These are phyloP conservation scores for Malus hybrid DNA, from an alignment of 331 rosid genomes.

Conservation along the genomic window DNA sequence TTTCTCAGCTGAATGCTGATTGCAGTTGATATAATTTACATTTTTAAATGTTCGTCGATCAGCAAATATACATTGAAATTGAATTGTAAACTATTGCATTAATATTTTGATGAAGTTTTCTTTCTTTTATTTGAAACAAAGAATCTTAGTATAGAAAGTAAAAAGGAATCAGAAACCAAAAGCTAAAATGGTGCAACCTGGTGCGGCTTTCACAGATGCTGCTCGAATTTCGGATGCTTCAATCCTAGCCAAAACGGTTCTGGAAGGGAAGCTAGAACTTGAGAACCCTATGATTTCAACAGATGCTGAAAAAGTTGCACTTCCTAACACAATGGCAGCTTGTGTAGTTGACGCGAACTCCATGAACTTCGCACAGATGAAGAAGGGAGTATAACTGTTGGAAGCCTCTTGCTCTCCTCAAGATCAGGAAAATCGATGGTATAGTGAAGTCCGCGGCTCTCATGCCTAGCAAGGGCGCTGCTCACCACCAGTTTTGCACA, in stretches of 20 bases:
- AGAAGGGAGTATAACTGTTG: slow-evolving; percentile 79
- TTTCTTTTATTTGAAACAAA: slow-evolving; percentile 4
- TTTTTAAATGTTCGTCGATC: not conserved
- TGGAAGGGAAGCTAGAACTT: not conserved
- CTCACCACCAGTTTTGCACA: slow-evolving; percentile 75
- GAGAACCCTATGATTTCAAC: not conserved
- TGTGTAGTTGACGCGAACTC: slow-evolving; percentile 78
- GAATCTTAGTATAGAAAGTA: not conserved
- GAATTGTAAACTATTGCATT: not conserved
- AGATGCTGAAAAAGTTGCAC: not conserved
- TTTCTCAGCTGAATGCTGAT: not conserved
- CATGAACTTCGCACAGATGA: slow-evolving; percentile 49
- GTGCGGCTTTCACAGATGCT: slow-evolving; percentile 1
- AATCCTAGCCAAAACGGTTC: not conserved
- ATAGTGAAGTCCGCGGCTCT: slow-evolving; percentile 96
- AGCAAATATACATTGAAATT: not conserved
- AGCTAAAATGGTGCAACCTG: not conserved
- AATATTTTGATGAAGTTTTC: not conserved
- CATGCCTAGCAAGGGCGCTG: slow-evolving; percentile 88
- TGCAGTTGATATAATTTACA: not conserved
- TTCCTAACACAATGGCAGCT: slow-evolving; percentile 35
- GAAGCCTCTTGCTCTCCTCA: slow-evolving; percentile 81
- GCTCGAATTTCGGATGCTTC: slow-evolving; percentile 2
- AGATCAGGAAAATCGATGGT: slow-evolving; percentile 80
- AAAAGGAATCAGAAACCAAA: not conserved